phyloP scores from a whole-genome alignment of 2,329 filamentous ascomycete species.

The Exophiala phaeomuriformis region DNA sequence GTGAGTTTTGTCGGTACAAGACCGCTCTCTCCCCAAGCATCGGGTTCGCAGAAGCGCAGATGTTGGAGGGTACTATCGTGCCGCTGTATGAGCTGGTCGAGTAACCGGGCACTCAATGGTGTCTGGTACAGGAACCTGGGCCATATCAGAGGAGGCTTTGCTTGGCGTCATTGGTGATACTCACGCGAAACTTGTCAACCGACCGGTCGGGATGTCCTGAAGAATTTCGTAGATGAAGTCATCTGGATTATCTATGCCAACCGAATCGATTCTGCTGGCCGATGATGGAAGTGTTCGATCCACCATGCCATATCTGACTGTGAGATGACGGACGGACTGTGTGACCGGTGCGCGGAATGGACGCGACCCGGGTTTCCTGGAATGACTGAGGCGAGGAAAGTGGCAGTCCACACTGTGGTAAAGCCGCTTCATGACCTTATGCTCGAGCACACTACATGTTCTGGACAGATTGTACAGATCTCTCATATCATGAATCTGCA shows the following conservation, averaged over 20 bases:
- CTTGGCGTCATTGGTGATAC: not conserved
- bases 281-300: slow-evolving; percentile 9
- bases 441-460: slow-evolving; percentile 25
- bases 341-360: slow-evolving; percentile 20
- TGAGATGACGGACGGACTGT: slow-evolving; percentile 21
- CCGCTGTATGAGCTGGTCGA: slow-evolving; percentile 11
- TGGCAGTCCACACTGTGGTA: slow-evolving; percentile 23
- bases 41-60: slow-evolving; percentile 20
- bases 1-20: slow-evolving; percentile 18
- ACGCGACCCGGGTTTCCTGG: slow-evolving; percentile 5
- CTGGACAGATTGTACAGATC: slow-evolving; percentile 26
- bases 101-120: slow-evolving; percentile 6
- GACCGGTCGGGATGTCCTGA: slow-evolving; percentile 14
- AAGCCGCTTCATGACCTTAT: slow-evolving; percentile 20
- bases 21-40: not conserved
- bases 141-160: not conserved
- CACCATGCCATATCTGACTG: slow-evolving; percentile 17
- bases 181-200: slow-evolving; percentile 19
- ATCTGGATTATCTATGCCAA: slow-evolving; percentile 7
- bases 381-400: slow-evolving; percentile 10
- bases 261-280: slow-evolving; percentile 6
- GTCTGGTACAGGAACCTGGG: slow-evolving; percentile 19
- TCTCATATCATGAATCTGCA: slow-evolving; percentile 21
- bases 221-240: slow-evolving; percentile 15
- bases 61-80: slow-evolving; percentile 18